Percentiles rank a stretch among this genome's conserved stretches.
Evolutionary conservation across 169 alveolate species (phyloP).

Genomic region (Plasmodium gonderi): DNA sequence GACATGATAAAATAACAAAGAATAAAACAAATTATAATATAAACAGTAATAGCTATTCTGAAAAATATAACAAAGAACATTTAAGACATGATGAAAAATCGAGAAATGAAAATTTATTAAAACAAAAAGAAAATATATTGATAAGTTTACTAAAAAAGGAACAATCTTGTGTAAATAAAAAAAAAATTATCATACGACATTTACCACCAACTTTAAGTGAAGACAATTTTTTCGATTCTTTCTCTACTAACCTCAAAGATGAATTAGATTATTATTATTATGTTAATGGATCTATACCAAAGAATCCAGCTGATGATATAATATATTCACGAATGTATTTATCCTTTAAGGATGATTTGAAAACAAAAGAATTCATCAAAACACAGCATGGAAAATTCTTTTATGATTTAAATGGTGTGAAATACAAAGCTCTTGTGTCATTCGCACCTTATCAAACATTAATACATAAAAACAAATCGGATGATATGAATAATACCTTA

Average conservation of each 20-base stretch:
- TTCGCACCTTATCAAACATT: conserved; percentile 67
- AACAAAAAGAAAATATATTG: conserved; percentile 44
- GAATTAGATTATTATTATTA: conserved; percentile 74
- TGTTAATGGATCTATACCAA: conserved; percentile 58
- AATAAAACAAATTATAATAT: conserved; percentile 18
- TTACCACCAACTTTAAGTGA: conserved; percentile 76
- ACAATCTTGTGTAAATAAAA: conserved; percentile 24
- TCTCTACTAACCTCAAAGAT: conserved; percentile 63
- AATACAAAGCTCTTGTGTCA: conserved; percentile 57
- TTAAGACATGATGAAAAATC: conserved; percentile 14
- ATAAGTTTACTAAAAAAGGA: conserved; percentile 49
- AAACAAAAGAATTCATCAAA: conserved; percentile 65
- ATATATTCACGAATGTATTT: conserved; percentile 67
- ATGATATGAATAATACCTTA: conserved; percentile 59
- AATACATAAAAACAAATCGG: conserved; percentile 48
- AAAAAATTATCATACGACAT: conserved; percentile 63
- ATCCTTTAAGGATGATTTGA: conserved; percentile 74
- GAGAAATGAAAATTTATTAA: neutral
- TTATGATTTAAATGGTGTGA: conserved; percentile 56
- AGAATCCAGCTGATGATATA: conserved; percentile 34
- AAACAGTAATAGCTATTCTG: conserved; percentile 8
- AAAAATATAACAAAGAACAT: neutral
- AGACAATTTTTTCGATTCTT: conserved; percentile 61
- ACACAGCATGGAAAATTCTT: conserved; percentile 70
- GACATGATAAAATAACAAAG: conserved; percentile 2